Evolutionary conservation across 163 green algal genomes (phyloP).

Genomic region (Scenedesmus sp.): DNA sequence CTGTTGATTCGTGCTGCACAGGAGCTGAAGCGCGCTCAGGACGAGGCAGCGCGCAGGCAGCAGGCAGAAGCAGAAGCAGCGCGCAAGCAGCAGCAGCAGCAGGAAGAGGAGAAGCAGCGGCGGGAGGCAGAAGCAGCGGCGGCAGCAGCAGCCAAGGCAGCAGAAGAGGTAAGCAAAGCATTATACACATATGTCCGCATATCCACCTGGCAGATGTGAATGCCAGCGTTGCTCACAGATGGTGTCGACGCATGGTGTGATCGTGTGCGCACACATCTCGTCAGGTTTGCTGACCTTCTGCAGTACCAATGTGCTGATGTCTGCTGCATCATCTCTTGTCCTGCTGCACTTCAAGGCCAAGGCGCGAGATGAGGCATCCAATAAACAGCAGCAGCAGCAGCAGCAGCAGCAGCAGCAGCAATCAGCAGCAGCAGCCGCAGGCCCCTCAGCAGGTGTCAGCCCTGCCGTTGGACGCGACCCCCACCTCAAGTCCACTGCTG

Average conservation of each 20-base stretch:
- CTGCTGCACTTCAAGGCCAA: slow-evolving; percentile 15
- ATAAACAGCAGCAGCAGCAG: too few relatives aligned
- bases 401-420: slow-evolving; percentile 38
- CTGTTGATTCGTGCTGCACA: too few relatives aligned
- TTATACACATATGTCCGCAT: too few relatives aligned
- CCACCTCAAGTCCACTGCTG: slow-evolving; percentile 25
- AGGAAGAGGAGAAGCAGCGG: slow-evolving; percentile 21
- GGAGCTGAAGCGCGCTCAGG: slow-evolving; percentile 12
- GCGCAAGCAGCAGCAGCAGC: slow-evolving; percentile 27
- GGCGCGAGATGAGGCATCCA: slow-evolving; percentile 21
- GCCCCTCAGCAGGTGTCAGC: neutral
- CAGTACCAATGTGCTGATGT: neutral
- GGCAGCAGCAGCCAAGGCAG: slow-evolving; percentile 40
- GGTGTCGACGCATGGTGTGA: neutral
- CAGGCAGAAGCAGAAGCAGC: slow-evolving; percentile 34
- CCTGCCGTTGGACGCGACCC: neutral
- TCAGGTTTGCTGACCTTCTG: neutral
- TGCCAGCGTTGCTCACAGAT: too few relatives aligned
- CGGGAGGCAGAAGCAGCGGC: neutral
- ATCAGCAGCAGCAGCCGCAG: slow-evolving; percentile 26
- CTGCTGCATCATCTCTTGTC: neutral
- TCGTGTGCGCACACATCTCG: neutral
- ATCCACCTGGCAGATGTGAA: too few relatives aligned
- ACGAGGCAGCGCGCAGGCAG: slow-evolving; percentile 25
- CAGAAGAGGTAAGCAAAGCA: slow-evolving; percentile 38